Evolutionary conservation across 352 stramenopile genomes (phyloP).

Genomic region (Pythium rishiriense): DNA sequence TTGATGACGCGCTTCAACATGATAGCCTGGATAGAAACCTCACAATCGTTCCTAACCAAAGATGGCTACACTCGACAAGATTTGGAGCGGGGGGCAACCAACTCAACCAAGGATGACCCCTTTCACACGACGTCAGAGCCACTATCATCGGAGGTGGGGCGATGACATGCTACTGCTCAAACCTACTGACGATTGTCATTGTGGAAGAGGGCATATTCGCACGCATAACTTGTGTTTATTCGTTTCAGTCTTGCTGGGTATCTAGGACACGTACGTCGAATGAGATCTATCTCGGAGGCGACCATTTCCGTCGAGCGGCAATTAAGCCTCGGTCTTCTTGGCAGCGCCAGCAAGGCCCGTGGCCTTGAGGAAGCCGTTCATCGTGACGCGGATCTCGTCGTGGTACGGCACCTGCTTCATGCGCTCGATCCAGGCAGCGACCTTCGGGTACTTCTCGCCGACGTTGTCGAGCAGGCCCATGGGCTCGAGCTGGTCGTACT

Average conservation of each 20-base stretch:
- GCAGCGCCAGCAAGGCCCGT: slow-evolving; percentile 18
- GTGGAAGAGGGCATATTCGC: too few species aligned
- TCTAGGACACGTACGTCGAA: neutral
- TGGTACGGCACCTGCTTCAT: slow-evolving; percentile 41
- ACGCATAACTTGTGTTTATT: neutral
- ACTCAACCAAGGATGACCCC: too few species aligned
- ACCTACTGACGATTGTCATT: too few species aligned
- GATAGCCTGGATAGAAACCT: neutral
- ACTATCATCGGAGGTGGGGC: too few species aligned
- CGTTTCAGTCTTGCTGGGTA: neutral
- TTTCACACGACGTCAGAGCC: neutral
- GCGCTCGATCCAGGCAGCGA: slow-evolving; percentile 23
- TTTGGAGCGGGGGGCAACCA: too few species aligned
- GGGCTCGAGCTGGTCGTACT: slow-evolving; percentile 65
- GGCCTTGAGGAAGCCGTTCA: slow-evolving; percentile 28
- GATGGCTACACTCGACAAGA: slow-evolving; percentile 1
- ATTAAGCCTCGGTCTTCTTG: slow-evolving; percentile 19
- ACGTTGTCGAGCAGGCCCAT: slow-evolving; percentile 45
- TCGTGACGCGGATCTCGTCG: slow-evolving; percentile 43
- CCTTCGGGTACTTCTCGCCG: slow-evolving; percentile 29
- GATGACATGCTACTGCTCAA: too few species aligned
- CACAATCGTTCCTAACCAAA: neutral
- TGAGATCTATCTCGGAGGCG: neutral
- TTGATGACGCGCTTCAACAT: too few species aligned
- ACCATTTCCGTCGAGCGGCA: neutral